Evolutionary conservation across 2,329 filamentous ascomycete genomes (phyloP).

Genomic region (Claviceps paspali): DNA sequence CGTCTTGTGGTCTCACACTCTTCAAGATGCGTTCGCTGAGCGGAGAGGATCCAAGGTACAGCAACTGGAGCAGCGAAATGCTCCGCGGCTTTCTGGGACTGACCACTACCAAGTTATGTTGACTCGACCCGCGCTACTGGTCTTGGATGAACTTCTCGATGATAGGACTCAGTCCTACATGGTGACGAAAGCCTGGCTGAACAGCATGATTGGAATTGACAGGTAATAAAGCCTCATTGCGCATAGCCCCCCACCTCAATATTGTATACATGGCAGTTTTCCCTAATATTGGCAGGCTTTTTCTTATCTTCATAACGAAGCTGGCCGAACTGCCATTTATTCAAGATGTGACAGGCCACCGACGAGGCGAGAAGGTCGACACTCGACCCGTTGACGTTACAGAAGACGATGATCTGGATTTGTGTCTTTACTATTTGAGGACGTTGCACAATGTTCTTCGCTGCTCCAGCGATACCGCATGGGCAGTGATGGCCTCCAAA

Average conservation of each 20-base stretch:
- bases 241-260: neutral
- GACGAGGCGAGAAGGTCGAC: slow-evolving; percentile 8
- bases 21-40: slow-evolving; percentile 43
- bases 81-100: slow-evolving; percentile 33
- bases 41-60: slow-evolving; percentile 33
- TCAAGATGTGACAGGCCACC: slow-evolving; percentile 3
- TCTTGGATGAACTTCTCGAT: slow-evolving; percentile 64
- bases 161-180: slow-evolving; percentile 60
- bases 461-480: slow-evolving; percentile 50
- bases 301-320: slow-evolving; percentile 44
- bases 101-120: slow-evolving; percentile 60
- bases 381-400: slow-evolving; percentile 17
- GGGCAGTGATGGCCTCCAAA: slow-evolving; percentile 54
- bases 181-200: slow-evolving; percentile 68
- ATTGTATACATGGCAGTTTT: neutral
- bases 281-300: slow-evolving; percentile 29
- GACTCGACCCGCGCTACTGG: slow-evolving; percentile 63
- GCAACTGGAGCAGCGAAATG: slow-evolving; percentile 17
- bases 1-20: slow-evolving; percentile 68
- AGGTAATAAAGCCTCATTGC: slow-evolving; percentile 37
- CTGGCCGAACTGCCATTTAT: slow-evolving; percentile 41
- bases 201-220: slow-evolving; percentile 46
- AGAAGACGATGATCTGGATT: slow-evolving; percentile 53
- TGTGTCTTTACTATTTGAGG: slow-evolving; percentile 64
- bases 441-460: slow-evolving; percentile 59